Percentiles rank a stretch among this genome's conserved stretches.
Conservation (phyloP, 768 basidiomycete species). For the Russula sp. region DNA sequence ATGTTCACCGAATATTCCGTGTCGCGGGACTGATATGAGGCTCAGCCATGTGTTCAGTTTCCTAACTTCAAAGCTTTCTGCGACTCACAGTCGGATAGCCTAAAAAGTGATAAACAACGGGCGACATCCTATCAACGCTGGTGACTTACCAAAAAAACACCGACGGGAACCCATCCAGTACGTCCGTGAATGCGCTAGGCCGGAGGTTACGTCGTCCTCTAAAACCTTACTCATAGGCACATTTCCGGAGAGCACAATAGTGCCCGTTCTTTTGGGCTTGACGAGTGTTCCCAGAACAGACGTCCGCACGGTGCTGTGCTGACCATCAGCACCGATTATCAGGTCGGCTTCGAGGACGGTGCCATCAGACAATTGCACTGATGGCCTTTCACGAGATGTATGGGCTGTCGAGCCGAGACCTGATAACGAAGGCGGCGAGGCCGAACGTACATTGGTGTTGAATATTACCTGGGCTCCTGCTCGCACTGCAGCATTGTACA, state of each 20-base stretch:
- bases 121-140: background rate
- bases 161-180: conserved; percentile 19
- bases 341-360: conserved; percentile 21
- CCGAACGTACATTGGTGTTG: conserved; percentile 5
- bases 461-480: conserved; percentile 22
- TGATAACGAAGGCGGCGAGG: conserved; percentile 1
- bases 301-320: conserved; percentile 16
- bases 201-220: conserved; percentile 9
- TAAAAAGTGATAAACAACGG: background rate
- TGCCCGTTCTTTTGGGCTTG: conserved; percentile 10
- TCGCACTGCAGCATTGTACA: conserved; percentile 13
- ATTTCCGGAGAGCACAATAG: conserved; percentile 12
- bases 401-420: background rate
- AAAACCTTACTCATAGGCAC: conserved; percentile 8
- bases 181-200: conserved; percentile 5
- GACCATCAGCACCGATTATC: conserved; percentile 25
- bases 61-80: background rate
- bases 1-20: conserved; percentile 15
- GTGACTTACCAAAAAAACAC: conserved; percentile 14
- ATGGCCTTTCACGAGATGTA: background rate
- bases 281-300: conserved; percentile 6
- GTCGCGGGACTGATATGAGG: background rate
- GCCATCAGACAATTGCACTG: conserved; percentile 21
- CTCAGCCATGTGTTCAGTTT: background rate
- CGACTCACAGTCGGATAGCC: conserved; percentile 21